phyloP scores from a whole-genome alignment of 1,139 yeast species.

The Chernovozyma sophiae-reginae region DNA sequence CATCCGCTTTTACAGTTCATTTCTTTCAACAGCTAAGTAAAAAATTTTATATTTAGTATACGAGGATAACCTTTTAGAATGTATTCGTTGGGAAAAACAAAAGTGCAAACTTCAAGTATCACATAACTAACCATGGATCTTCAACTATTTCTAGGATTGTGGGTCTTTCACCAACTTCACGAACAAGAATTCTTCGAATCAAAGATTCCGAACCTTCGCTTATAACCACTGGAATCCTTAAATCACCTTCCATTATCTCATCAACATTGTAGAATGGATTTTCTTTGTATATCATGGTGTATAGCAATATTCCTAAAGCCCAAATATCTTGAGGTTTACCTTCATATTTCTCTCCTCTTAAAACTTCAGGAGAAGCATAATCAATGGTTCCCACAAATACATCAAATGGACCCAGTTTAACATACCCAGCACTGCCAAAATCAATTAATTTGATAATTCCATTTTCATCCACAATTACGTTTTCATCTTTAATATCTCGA shows the following conservation, averaged over 20 bases:
- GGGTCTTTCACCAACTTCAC: conserved; percentile 65
- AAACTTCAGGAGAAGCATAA: conserved; percentile 95
- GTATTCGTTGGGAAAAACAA: too few relatives aligned
- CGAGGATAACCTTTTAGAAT: too few relatives aligned
- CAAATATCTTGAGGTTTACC: conserved; percentile 96
- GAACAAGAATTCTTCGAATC: conserved; percentile 59
- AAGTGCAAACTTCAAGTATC: too few relatives aligned
- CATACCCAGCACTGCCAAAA: conserved; percentile 92
- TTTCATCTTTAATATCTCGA: conserved; percentile 93
- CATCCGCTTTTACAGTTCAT: too few relatives aligned
- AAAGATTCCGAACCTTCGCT: conserved; percentile 57
- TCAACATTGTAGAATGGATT: conserved; percentile 94
- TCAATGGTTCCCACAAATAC: conserved; percentile 97
- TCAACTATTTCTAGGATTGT: conserved; percentile 64
- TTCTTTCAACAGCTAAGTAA: too few relatives aligned
- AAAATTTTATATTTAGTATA: too few relatives aligned
- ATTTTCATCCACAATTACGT: conserved; percentile 77
- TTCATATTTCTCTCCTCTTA: conserved; percentile 80
- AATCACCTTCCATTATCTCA: conserved; percentile 87
- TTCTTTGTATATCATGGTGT: conserved; percentile 88
- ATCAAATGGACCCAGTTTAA: conserved; percentile 89
- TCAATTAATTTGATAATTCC: conserved; percentile 83
- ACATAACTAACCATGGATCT: conserved; percentile 59
- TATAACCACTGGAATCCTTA: conserved; percentile 61
- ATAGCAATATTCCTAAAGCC: conserved; percentile 89